Evolutionary conservation across 108 stramenopile genomes (phyloP).

Genomic region (Cyclotella sp.): DNA sequence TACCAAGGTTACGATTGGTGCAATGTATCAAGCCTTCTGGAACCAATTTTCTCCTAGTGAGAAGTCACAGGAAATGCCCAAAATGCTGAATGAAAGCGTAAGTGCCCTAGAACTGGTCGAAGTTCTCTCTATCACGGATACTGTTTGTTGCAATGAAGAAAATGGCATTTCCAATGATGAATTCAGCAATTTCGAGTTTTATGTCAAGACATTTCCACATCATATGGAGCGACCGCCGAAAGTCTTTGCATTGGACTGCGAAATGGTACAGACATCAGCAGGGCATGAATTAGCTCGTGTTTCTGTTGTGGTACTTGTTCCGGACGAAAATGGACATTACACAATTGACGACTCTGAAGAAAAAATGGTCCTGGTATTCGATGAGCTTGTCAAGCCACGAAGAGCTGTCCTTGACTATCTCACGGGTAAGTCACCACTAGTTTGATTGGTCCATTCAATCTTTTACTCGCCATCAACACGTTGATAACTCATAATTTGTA

Average conservation of each 20-base stretch:
- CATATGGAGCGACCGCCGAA: conserved; percentile 26
- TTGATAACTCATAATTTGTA: background rate
- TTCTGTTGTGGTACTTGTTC: conserved; percentile 64
- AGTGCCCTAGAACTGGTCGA: conserved; percentile 43
- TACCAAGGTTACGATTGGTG: conserved; percentile 16
- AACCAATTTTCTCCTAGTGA: background rate
- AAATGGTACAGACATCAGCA: conserved; percentile 85
- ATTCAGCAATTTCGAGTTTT: conserved; percentile 27
- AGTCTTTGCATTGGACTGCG: conserved; percentile 91
- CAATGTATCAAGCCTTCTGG: conserved; percentile 5
- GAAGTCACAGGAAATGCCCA: background rate
- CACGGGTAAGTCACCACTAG: conserved; percentile 34
- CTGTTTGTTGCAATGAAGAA: conserved; percentile 29
- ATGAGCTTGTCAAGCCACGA: conserved; percentile 83
- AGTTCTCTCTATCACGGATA: conserved; percentile 30
- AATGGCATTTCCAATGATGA: conserved; percentile 8
- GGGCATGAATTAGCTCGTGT: conserved; percentile 87
- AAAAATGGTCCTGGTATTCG: conserved; percentile 62
- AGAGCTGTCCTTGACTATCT: conserved; percentile 75
- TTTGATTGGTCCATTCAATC: background rate
- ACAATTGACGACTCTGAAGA: conserved; percentile 30
- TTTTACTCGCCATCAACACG: background rate
- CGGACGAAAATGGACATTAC: conserved; percentile 7
- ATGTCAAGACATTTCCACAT: conserved; percentile 39
- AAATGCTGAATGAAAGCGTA: background rate